Conservation (phyloP, 352 stramenopile genomes). For the Hyaloperonospora brassicae region DNA sequence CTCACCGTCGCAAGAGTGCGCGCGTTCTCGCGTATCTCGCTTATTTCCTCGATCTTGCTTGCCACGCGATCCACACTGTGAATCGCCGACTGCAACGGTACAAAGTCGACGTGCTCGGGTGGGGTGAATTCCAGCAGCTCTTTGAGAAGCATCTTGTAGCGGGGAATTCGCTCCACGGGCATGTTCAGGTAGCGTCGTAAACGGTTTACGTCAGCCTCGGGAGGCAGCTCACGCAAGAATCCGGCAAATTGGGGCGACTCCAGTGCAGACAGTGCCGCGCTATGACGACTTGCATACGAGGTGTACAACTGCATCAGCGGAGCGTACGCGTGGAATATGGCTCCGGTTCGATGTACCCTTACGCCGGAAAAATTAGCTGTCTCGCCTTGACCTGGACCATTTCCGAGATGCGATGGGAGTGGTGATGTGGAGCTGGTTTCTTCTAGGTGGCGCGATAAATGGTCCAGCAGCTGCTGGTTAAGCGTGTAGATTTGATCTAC, state of each 20-base stretch:
- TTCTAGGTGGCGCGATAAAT: slow-evolving; percentile 68
- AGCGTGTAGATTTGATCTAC: slow-evolving; percentile 84
- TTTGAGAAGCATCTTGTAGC: slow-evolving; percentile 78
- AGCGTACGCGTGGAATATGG: slow-evolving; percentile 83
- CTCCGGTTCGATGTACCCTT: slow-evolving; percentile 37
- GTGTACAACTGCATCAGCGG: slow-evolving; percentile 82
- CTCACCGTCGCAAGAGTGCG: slow-evolving; percentile 54
- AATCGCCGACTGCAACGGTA: slow-evolving; percentile 61
- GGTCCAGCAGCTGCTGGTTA: slow-evolving; percentile 83
- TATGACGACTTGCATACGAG: slow-evolving; percentile 76
- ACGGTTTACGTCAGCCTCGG: slow-evolving; percentile 50
- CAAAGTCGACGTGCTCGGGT: slow-evolving; percentile 63
- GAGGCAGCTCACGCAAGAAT: slow-evolving; percentile 67
- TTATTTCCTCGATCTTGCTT: slow-evolving; percentile 76
- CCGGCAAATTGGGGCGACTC: slow-evolving; percentile 62
- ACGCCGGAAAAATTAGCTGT: slow-evolving; percentile 8
- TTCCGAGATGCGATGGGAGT: slow-evolving; percentile 16
- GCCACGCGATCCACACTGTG: slow-evolving; percentile 67
- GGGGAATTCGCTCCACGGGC: slow-evolving; percentile 79
- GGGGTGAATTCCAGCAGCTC: slow-evolving; percentile 65
- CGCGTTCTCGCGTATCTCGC: slow-evolving; percentile 56
- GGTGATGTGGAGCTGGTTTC: slow-evolving; percentile 34
- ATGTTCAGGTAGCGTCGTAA: slow-evolving; percentile 79
- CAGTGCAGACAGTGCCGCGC: slow-evolving; percentile 56
- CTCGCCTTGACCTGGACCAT: slow-evolving; percentile 8